Evolutionary conservation across 2,329 filamentous ascomycete species (phyloP).

Genomic region (Neurospora sp.): DNA sequence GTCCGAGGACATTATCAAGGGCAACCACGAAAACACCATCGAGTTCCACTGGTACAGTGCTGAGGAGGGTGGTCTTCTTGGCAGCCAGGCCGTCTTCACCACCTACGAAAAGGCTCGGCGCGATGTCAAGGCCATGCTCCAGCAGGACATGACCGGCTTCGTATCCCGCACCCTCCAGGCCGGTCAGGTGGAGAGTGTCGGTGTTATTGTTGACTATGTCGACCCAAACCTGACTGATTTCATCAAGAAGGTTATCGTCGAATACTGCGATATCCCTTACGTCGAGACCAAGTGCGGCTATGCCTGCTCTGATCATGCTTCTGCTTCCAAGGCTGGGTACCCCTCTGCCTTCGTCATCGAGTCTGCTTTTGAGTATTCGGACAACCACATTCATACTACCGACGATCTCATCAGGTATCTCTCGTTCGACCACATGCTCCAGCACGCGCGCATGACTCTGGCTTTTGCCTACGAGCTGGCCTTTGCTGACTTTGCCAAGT

Average conservation of each 20-base stretch:
- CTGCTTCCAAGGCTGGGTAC: constrained; percentile 55
- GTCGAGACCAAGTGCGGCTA: constrained; percentile 43
- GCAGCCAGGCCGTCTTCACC: constrained; percentile 82
- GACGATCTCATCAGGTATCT: constrained; percentile 62
- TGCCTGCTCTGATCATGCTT: constrained; percentile 59
- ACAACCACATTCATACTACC: constrained; percentile 64
- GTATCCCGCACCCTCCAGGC: constrained; percentile 73
- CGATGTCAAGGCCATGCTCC: constrained; percentile 89
- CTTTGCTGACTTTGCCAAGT: constrained; percentile 25
- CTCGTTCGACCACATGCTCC: constrained; percentile 54
- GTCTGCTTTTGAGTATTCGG: constrained; percentile 46
- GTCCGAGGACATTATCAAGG: constrained; percentile 58
- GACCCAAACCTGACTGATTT: constrained; percentile 74
- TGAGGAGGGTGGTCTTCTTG: constrained; percentile 78
- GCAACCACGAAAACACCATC: constrained; percentile 71
- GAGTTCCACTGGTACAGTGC: constrained; percentile 97
- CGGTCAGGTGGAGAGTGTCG: constrained; percentile 74
- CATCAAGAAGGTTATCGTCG: constrained; percentile 78
- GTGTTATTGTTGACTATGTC: constrained; percentile 88
- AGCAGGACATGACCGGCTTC: constrained; percentile 97
- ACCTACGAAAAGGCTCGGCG: constrained; percentile 62
- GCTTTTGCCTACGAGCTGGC: constrained; percentile 38
- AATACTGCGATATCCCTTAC: constrained; percentile 69
- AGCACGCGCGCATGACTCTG: constrained; percentile 46
- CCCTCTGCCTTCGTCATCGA: constrained; percentile 57